These are phyloP conservation scores for Aspergillus novofumigatus DNA, from an alignment of 2,329 filamentous ascomycete genomes.

Conservation along the genomic window DNA sequence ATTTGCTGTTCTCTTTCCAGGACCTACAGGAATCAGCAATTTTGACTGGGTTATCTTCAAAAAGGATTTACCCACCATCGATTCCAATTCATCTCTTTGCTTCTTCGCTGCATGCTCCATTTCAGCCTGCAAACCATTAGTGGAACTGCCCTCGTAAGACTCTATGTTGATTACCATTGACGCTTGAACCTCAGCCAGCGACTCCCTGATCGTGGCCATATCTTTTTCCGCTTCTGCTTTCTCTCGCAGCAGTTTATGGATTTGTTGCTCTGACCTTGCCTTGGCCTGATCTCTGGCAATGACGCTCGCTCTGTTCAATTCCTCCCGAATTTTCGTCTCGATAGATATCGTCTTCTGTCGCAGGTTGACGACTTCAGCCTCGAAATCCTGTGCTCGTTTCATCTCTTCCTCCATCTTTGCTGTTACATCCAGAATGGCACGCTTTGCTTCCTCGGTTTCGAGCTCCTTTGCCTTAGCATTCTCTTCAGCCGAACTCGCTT, in stretches of 20 bases:
- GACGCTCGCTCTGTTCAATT: constrained; percentile 28
- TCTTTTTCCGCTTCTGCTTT: constrained; percentile 22
- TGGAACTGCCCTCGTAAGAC: neutral
- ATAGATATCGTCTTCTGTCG: constrained; percentile 16
- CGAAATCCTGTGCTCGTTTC: constrained; percentile 10
- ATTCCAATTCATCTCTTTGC: constrained; percentile 8
- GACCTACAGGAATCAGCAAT: constrained; percentile 19
- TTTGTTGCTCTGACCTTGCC: constrained; percentile 26
- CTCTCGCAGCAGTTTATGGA: constrained; percentile 23
- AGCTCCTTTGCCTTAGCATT: constrained; percentile 16
- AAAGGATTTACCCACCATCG: constrained; percentile 15
- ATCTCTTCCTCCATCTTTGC: constrained; percentile 16
- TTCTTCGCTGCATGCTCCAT: constrained; percentile 10
- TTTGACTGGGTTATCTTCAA: no score
- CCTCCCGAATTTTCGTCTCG: constrained; percentile 27
- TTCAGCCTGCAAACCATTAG: constrained; percentile 20
- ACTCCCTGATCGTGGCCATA: constrained; percentile 11
- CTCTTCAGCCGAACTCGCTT: constrained; percentile 14
- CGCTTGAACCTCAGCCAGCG: constrained; percentile 17
- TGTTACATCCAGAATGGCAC: constrained; percentile 17
- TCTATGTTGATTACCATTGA: constrained; percentile 20
- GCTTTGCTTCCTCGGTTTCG: constrained; percentile 14
- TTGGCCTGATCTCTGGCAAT: constrained; percentile 24
- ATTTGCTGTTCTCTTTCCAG: constrained; percentile 18
- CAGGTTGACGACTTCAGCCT: constrained; percentile 19